Evolutionary conservation across 2,329 filamentous ascomycete genomes (phyloP).

Genomic region (Trichoderma endophyticum): DNA sequence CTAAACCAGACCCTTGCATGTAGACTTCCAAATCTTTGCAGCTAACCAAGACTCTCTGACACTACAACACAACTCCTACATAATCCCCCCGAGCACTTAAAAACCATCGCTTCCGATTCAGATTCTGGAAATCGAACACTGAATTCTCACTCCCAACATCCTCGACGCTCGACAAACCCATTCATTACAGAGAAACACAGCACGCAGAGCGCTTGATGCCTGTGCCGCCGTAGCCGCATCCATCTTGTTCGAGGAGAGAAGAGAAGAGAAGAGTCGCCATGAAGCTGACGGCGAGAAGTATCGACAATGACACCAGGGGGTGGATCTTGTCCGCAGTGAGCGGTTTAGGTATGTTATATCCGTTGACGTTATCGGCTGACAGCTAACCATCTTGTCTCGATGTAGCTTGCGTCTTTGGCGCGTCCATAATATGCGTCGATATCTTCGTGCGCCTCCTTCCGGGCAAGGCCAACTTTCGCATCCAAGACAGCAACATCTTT

Average conservation of each 20-base stretch:
- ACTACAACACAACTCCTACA: not conserved
- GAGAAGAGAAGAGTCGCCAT: slow-evolving; percentile 41
- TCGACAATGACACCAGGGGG: slow-evolving; percentile 81
- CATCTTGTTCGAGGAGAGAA: slow-evolving; percentile 2
- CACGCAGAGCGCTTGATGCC: not conserved
- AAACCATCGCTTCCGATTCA: not conserved
- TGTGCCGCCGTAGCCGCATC: not conserved
- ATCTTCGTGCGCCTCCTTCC: slow-evolving; percentile 69
- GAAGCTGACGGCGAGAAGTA: slow-evolving; percentile 33
- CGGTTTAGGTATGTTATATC: slow-evolving; percentile 55
- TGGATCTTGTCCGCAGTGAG: slow-evolving; percentile 93
- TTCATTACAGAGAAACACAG: not conserved
- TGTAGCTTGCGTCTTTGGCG: slow-evolving; percentile 66
- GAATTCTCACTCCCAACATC: not conserved
- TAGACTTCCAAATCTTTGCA: not conserved
- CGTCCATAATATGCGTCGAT: slow-evolving; percentile 85
- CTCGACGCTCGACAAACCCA: not conserved
- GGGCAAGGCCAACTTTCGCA: slow-evolving; percentile 72
- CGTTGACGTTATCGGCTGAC: not conserved
- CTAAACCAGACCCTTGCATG: not conserved
- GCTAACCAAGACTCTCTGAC: not conserved
- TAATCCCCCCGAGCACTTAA: not conserved
- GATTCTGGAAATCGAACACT: not conserved
- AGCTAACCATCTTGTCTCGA: not conserved
- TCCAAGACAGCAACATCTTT: slow-evolving; percentile 86